These are phyloP conservation scores for Claviceps sp. DNA, from an alignment of 2,329 filamentous ascomycete species.

Conservation along the genomic window DNA sequence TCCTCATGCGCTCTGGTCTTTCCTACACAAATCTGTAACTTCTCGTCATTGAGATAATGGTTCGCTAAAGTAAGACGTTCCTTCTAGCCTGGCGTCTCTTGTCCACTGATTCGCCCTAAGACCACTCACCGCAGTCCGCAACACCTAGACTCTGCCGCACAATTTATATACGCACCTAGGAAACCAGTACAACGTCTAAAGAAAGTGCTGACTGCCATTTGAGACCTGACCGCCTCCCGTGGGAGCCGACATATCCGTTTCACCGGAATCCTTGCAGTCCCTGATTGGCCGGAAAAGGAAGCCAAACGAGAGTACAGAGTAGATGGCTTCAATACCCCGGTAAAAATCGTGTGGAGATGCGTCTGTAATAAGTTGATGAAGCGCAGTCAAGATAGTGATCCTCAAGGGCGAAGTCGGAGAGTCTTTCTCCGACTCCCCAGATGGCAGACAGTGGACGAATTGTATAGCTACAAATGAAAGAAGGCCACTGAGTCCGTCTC, in stretches of 20 bases:
- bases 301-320: background rate
- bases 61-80: background rate
- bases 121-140: background rate
- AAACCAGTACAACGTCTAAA: slow-evolving; percentile 17
- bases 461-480: background rate
- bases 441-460: too few relatives aligned
- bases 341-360: background rate
- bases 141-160: background rate
- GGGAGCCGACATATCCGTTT: background rate
- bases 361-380: background rate
- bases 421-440: background rate
- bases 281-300: background rate
- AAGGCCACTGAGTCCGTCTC: background rate
- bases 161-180: slow-evolving; percentile 5
- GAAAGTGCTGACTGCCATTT: slow-evolving; percentile 4
- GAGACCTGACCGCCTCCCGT: background rate
- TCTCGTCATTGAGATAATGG: background rate
- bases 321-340: background rate
- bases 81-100: background rate
- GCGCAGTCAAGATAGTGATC: background rate
- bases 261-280: background rate
- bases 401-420: background rate
- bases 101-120: too few relatives aligned
- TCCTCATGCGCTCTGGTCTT: too few relatives aligned
- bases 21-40: too few relatives aligned